Evolutionary conservation across 176 grass and related monocot genomes (phyloP).

Genomic region (Aegilops longissima): DNA sequence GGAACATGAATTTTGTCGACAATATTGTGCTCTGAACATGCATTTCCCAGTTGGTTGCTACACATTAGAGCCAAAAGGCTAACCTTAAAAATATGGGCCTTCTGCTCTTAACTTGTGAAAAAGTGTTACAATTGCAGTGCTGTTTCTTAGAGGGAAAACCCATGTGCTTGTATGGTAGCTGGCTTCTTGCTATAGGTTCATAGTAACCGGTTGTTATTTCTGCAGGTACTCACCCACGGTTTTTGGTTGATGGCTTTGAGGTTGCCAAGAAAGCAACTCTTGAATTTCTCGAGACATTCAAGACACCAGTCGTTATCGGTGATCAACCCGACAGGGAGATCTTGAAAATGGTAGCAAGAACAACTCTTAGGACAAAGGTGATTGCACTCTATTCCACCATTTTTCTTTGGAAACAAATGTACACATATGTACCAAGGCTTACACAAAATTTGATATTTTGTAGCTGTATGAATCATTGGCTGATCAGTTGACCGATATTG

Average conservation of each 20-base stretch:
- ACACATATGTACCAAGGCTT: background rate
- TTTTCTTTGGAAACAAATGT: background rate
- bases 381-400: background rate
- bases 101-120: background rate
- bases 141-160: background rate
- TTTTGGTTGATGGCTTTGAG: conserved; percentile 96
- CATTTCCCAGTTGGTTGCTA: background rate
- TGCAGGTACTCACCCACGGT: conserved; percentile 86
- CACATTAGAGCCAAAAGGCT: background rate
- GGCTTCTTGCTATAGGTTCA: background rate
- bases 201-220: conserved; percentile 5
- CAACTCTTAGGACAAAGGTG: conserved; percentile 96
- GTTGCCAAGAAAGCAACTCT: conserved; percentile 88
- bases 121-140: background rate
- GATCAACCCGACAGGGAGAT: conserved; percentile 87
- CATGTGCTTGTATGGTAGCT: background rate
- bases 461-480: conserved; percentile 91
- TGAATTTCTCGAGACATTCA: conserved; percentile 97
- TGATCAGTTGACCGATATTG: conserved; percentile 89
- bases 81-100: background rate
- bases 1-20: background rate
- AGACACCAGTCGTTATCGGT: conserved; percentile 73
- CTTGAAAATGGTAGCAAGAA: conserved; percentile 91
- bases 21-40: background rate
- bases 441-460: conserved; percentile 22